Percentiles rank a stretch among this genome's conserved stretches.
Evolutionary conservation across 768 basidiomycete genomes (phyloP).

Genomic region (Tylopilus rubrobrunneus): DNA sequence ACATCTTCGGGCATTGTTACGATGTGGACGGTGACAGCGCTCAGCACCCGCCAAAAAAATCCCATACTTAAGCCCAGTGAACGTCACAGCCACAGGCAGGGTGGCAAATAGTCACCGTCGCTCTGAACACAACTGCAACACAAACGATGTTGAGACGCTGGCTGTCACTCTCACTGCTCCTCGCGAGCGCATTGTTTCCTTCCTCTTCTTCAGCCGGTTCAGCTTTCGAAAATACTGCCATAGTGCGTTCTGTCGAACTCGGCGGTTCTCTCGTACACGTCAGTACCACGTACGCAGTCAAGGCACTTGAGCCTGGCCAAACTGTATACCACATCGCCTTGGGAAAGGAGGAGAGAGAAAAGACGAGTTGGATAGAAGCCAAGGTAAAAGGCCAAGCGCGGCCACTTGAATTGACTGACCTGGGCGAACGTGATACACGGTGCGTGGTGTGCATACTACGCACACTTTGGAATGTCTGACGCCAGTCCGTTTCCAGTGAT

Average conservation of each 20-base stretch:
- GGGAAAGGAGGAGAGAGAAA: conserved; percentile 54
- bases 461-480: conserved; percentile 9
- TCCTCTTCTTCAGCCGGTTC: conserved; percentile 39
- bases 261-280: conserved; percentile 85
- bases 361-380: conserved; percentile 75
- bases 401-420: conserved; percentile 49
- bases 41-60: no score
- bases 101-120: conserved; percentile 17
- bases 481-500: conserved; percentile 33
- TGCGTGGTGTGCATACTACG: conserved; percentile 34
- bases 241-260: conserved; percentile 86
- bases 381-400: conserved; percentile 69
- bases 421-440: conserved; percentile 47
- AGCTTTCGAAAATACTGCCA: conserved; percentile 83
- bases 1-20: no score
- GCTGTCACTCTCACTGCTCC: conserved; percentile 46
- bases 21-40: no score
- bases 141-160: conserved; percentile 40
- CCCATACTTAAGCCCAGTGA: not conserved
- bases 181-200: conserved; percentile 38
- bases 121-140: conserved; percentile 27
- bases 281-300: conserved; percentile 85
- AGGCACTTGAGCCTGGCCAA: conserved; percentile 58
- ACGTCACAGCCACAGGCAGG: conserved; percentile 12
- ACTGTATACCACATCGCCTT: conserved; percentile 68